Evolutionary conservation across 352 stramenopile genomes (phyloP).

Genomic region (Phytophthora cajani): DNA sequence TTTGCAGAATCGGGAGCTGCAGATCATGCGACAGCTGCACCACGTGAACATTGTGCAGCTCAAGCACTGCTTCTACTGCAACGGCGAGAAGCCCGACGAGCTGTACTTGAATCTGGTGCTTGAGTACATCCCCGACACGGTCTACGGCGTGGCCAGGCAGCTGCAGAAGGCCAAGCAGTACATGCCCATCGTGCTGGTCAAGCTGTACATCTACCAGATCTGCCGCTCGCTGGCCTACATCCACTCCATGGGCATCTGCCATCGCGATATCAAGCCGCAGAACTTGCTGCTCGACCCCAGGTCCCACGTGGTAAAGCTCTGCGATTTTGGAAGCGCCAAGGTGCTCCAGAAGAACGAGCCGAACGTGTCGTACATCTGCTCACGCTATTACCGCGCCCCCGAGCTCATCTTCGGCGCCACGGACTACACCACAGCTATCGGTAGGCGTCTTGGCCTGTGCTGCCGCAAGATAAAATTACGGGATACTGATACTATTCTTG

Average conservation of each 20-base stretch:
- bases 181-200: conserved; percentile 97
- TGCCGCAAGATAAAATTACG: neutral
- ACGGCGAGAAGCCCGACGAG: conserved; percentile 95
- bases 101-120: conserved; percentile 99
- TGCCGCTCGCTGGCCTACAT: conserved; percentile 98
- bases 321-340: conserved; percentile 98
- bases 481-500: neutral
- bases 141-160: conserved; percentile 96
- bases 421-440: conserved; percentile 99
- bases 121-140: conserved; percentile 99
- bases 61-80: conserved; percentile 99
- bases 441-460: conserved; percentile 36
- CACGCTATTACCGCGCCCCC: conserved; percentile 98
- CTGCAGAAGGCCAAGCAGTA: conserved; percentile 98
- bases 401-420: conserved; percentile 99
- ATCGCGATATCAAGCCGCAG: conserved; percentile 99
- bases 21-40: conserved; percentile 99
- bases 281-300: conserved; percentile 98
- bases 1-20: conserved; percentile 96
- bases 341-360: conserved; percentile 97
- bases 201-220: conserved; percentile 99
- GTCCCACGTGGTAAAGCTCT: conserved; percentile 98
- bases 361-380: conserved; percentile 99
- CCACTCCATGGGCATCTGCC: conserved; percentile 97
- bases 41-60: conserved; percentile 99